phyloP scores from a whole-genome alignment of 164 flowering plant species.

The Magnolia officinalis region DNA sequence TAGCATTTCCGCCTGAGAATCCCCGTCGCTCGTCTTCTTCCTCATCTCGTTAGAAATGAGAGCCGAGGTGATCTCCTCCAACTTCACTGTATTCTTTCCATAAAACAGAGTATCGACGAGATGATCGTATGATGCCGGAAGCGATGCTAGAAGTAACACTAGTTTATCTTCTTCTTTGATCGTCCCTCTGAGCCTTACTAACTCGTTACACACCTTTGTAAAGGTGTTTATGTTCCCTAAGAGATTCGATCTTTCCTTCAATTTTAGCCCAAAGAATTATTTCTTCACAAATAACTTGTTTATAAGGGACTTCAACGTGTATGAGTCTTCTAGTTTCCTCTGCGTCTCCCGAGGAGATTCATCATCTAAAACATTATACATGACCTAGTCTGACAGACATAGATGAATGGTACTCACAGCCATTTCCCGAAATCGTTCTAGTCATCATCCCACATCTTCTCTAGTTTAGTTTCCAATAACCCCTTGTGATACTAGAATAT shows the following conservation, averaged over 20 bases:
- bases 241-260: not conserved
- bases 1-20: not conserved
- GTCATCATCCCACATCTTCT: not conserved
- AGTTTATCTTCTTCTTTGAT: not conserved
- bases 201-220: not conserved
- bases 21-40: not conserved
- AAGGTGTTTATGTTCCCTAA: not conserved
- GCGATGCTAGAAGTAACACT: not conserved
- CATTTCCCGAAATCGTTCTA: no score
- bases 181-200: not conserved
- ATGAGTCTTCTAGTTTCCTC: not conserved
- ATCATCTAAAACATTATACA: not conserved
- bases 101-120: not conserved
- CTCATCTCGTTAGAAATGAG: not conserved
- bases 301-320: no score
- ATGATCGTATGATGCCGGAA: not conserved
- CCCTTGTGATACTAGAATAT: not conserved
- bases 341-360: accelerated
- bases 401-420: not conserved
- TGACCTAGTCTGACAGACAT: not conserved
- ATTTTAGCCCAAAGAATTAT: not conserved
- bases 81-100: not conserved
- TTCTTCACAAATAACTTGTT: not conserved
- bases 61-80: not conserved
- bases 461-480: not conserved